These are phyloP conservation scores for Kluyveromyces dobzhanskii DNA, from an alignment of 805 yeast genomes.

Conservation along the genomic window DNA sequence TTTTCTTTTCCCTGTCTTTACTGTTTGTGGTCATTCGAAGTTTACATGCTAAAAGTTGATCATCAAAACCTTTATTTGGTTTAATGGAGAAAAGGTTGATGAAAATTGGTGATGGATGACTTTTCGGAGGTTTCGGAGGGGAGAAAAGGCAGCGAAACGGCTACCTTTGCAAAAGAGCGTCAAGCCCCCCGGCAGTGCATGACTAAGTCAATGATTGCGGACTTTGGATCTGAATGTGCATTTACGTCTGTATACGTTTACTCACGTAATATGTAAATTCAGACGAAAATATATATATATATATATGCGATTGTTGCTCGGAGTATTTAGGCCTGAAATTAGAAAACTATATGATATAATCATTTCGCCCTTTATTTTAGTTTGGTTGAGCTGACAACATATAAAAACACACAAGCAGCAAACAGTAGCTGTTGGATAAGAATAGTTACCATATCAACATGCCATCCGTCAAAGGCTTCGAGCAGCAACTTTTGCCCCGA, in stretches of 20 bases:
- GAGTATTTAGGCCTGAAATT: no score
- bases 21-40: slow-evolving; percentile 3
- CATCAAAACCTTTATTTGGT: slow-evolving; percentile 3
- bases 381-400: no score
- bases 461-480: slow-evolving; percentile 1
- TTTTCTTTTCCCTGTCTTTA: background rate
- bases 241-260: no score
- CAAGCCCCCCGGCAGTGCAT: no score
- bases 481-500: slow-evolving; percentile 19
- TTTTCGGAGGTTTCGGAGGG: background rate
- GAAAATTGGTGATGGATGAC: background rate
- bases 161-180: no score
- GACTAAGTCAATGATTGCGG: no score
- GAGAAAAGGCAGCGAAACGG: background rate
- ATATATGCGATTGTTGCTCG: background rate
- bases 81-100: slow-evolving; percentile 2
- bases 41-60: slow-evolving; percentile 1
- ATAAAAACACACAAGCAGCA: no score
- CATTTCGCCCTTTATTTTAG: no score
- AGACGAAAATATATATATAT: no score
- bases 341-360: no score
- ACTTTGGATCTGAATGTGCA: no score
- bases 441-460: background rate
- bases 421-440: background rate
- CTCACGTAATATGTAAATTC: no score